Conservation (phyloP, 2,329 filamentous ascomycete species). For the Thermochaetoides dissita region DNA sequence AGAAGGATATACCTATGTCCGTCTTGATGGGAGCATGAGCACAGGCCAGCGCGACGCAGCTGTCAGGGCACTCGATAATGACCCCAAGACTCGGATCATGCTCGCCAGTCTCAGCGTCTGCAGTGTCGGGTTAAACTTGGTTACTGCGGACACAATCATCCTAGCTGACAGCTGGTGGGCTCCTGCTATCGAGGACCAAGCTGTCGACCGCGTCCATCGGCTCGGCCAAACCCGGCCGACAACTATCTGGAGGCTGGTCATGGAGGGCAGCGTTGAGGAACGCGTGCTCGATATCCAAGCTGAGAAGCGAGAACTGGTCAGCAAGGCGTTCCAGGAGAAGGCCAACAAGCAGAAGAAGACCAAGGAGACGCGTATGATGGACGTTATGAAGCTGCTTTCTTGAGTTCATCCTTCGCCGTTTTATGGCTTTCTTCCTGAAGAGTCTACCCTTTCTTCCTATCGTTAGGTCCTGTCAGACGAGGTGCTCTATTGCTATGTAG, state of each 20-base stretch:
- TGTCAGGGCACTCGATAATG: conserved; percentile 51
- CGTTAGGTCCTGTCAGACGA: no score
- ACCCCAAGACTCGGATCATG: conserved; percentile 57
- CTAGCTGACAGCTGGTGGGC: conserved; percentile 82
- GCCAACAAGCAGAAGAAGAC: conserved; percentile 35
- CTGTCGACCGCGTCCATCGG: conserved; percentile 74
- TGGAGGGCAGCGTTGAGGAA: conserved; percentile 71
- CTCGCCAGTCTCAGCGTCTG: conserved; percentile 72
- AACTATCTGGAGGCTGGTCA: conserved; percentile 67
- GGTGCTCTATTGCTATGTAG: no score
- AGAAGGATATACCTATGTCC: conserved; percentile 47
- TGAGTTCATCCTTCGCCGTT: conserved; percentile 1
- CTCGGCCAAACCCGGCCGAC: conserved; percentile 69
- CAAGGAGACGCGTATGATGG: conserved; percentile 43
- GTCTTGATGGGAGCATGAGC: conserved; percentile 72
- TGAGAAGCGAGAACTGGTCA: conserved; percentile 65
- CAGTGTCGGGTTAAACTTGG: conserved; percentile 74
- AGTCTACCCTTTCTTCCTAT: no score
- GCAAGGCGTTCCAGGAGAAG: conserved; percentile 66
- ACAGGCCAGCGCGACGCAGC: conserved; percentile 56
- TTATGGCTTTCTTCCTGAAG: no score
- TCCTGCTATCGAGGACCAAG: conserved; percentile 83
- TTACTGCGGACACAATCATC: conserved; percentile 74
- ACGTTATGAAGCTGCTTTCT: conserved; percentile 35
- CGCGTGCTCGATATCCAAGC: conserved; percentile 64